Conservation (phyloP, 371 early-diverging fungal genomes). For the Thermomucor indicae-seudaticae region DNA sequence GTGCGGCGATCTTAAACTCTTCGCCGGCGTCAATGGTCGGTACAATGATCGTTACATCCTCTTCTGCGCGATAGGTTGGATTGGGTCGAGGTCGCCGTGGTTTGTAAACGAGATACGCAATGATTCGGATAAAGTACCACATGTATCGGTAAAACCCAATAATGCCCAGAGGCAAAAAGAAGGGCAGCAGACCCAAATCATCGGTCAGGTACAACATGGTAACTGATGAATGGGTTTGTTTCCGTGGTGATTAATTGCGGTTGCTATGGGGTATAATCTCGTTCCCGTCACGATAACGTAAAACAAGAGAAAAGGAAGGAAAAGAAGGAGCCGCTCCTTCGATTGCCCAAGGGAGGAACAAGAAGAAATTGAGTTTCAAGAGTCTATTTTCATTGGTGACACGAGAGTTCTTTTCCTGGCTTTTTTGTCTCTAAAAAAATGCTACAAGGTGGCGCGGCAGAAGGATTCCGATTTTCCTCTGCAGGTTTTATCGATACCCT, state of each 20-base stretch:
- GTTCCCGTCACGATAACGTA: not conserved
- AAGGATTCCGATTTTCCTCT: too few relatives aligned
- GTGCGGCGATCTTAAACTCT: constrained; percentile 62
- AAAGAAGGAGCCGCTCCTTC: not conserved
- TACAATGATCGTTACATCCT: constrained; percentile 66
- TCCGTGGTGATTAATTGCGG: too few relatives aligned
- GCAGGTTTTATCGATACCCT: too few relatives aligned
- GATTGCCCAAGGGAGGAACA: too few relatives aligned
- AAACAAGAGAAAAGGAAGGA: not conserved
- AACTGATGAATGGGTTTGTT: not conserved
- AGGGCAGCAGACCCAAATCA: constrained; percentile 48
- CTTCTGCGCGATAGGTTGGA: constrained; percentile 42
- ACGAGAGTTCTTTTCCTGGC: too few relatives aligned
- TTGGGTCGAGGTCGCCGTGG: constrained; percentile 41
- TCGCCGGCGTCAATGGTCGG: constrained; percentile 72
- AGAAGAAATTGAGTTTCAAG: too few relatives aligned
- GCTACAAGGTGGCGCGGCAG: too few relatives aligned
- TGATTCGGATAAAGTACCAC: constrained; percentile 57
- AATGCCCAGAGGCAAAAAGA: constrained; percentile 65
- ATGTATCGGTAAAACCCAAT: constrained; percentile 69
- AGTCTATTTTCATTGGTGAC: too few relatives aligned
- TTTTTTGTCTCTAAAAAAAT: too few relatives aligned
- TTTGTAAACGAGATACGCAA: constrained; percentile 44
- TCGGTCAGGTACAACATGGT: constrained; percentile 63
- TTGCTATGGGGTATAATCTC: too few relatives aligned